Percentiles rank a stretch among this genome's conserved stretches.
These are phyloP conservation scores for Stemphylium lycopersici DNA, from an alignment of 2,329 filamentous ascomycete genomes.

Conservation along the genomic window DNA sequence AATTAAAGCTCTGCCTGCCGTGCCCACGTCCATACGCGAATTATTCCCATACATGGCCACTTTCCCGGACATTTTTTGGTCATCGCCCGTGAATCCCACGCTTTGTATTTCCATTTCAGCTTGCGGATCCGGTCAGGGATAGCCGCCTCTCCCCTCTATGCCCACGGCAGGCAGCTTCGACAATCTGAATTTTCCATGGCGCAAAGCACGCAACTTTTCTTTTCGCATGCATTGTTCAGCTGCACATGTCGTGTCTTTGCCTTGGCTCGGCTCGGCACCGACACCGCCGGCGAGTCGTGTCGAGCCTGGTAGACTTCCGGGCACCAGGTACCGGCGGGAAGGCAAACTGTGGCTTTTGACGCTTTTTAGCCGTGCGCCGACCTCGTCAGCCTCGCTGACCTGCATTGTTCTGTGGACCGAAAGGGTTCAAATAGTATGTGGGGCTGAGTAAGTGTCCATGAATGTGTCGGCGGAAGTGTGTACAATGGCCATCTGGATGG, in stretches of 20 bases:
- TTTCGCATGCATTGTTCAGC: background rate
- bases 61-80: background rate
- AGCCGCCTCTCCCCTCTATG: background rate
- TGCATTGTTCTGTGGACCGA: conserved; percentile 11
- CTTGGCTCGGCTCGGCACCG: conserved; percentile 9
- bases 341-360: conserved; percentile 10
- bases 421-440: background rate
- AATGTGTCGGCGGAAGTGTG: background rate
- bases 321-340: conserved; percentile 6
- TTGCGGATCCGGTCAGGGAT: background rate
- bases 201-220: background rate
- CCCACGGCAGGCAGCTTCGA: background rate
- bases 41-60: conserved; percentile 5
- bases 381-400: conserved; percentile 8
- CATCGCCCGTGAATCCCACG: conserved; percentile 10
- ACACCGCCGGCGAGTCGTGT: conserved; percentile 6
- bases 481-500: background rate
- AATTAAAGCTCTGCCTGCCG: conserved; percentile 22
- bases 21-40: conserved; percentile 10
- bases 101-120: background rate
- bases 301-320: conserved; percentile 2
- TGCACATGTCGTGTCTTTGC: background rate
- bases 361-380: conserved; percentile 17
- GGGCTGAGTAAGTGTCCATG: background rate
- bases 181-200: background rate